Conservation (phyloP, 2,329 filamentous ascomycete species). For the Fusarium sp. region DNA sequence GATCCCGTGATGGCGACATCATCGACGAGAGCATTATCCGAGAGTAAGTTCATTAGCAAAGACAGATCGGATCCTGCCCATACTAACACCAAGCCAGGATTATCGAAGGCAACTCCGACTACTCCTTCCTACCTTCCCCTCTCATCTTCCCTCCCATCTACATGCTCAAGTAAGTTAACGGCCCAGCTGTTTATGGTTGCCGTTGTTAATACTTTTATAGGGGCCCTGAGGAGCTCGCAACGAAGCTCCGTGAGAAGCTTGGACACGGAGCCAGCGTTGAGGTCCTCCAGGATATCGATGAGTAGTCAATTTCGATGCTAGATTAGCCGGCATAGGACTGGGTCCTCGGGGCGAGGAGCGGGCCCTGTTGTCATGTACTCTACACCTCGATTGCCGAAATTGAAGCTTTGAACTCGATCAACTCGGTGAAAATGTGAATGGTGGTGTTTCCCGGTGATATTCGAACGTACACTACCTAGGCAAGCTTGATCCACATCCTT, state of each 20-base stretch:
- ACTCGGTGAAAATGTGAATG: neutral
- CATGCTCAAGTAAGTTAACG: neutral
- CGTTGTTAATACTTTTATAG: neutral
- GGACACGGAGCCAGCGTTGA: neutral
- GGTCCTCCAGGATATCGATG: neutral
- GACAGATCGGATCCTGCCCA: neutral
- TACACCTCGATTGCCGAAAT: neutral
- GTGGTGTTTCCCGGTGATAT: neutral
- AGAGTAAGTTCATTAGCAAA: neutral
- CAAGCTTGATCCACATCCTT: neutral
- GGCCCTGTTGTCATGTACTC: neutral
- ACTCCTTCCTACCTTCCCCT: neutral
- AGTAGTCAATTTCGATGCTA: neutral
- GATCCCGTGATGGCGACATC: neutral
- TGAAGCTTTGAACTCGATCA: neutral
- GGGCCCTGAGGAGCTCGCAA: neutral
- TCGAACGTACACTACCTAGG: neutral
- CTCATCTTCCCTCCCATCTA: neutral
- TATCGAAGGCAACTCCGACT: neutral
- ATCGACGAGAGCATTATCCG: neutral
- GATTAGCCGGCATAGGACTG: neutral
- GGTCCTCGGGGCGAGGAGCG: neutral
- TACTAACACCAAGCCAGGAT: neutral
- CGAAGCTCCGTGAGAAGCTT: neutral
- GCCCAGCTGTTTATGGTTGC: too few relatives aligned